These are phyloP conservation scores for Sextonia rubra DNA, from an alignment of 164 flowering plant genomes.

Conservation along the genomic window DNA sequence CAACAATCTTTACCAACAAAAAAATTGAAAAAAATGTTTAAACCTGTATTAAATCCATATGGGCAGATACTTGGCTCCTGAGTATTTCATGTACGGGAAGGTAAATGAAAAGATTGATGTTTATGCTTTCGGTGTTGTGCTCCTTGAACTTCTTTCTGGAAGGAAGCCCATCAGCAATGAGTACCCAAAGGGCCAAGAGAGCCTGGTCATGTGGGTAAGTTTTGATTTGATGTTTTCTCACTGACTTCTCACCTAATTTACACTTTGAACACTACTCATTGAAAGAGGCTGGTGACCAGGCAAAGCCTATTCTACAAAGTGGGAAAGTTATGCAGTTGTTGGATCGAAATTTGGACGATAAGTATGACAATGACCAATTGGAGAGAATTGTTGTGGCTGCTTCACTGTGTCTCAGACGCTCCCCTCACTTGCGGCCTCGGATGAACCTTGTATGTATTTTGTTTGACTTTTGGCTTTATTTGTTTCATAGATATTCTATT, in stretches of 20 bases:
- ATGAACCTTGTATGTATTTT: conserved; percentile 60
- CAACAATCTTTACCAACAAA: background rate
- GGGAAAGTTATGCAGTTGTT: conserved; percentile 53
- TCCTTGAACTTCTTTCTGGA: conserved; percentile 94
- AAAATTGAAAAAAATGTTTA: conserved; percentile 4
- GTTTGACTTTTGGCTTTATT: conserved; percentile 28
- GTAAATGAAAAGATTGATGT: conserved; percentile 87
- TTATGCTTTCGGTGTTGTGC: conserved; percentile 91
- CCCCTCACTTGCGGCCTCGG: conserved; percentile 73
- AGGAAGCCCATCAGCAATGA: conserved; percentile 80
- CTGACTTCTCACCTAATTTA: conserved; percentile 5
- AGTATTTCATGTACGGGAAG: conserved; percentile 93
- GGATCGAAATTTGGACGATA: conserved; percentile 56
- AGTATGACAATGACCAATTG: conserved; percentile 53
- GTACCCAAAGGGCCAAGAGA: conserved; percentile 82
- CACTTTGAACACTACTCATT: conserved; percentile 1
- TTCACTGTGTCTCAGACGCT: conserved; percentile 63
- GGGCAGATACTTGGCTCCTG: conserved; percentile 95
- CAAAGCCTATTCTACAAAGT: conserved; percentile 62
- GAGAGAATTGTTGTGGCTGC: conserved; percentile 84
- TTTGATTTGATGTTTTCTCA: background rate
- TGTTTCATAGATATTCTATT: background rate
- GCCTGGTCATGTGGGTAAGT: conserved; percentile 97
- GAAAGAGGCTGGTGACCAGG: conserved; percentile 32
- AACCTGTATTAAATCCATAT: background rate